Evolutionary conservation across 2,329 filamentous ascomycete genomes (phyloP), one percentile per base, ranked within the genome.

Genomic region (Harringtonia aguacate): DNA sequence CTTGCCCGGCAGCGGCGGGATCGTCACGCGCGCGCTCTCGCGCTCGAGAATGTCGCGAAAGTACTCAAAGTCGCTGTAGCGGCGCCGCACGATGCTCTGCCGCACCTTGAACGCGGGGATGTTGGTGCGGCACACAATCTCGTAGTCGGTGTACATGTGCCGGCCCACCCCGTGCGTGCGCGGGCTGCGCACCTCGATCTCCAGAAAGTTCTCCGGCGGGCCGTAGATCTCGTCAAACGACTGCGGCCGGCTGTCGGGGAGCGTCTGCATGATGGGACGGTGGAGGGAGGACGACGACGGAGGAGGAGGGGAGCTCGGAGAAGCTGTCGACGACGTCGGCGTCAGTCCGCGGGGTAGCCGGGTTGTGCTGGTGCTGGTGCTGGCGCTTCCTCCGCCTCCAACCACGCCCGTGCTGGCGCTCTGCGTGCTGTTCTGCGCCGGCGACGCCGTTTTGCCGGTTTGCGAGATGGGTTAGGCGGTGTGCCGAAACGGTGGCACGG

Each of bases 201-300:
- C 92, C 44, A 98, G 77, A 61, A 97, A 95, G 72, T 98, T 98
- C 73, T 98, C 92, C 7, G 92, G 92, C 39, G 90, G 87, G 14
- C 89, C 92, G 65, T 98, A 98, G 63, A 97, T 95, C 74, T 98
- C 92, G 68, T 98, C 92, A 61, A 95, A 97, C 60, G 84, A 92
- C 72, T 98, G 92, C 67, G 86, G 80, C 57, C 89, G 85, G 54
- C 84, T 79, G 59, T 81, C 78, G 39, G 78, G 78, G 69, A 82
- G 77, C 50, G 77, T 73, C 65, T 79, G 75, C 69, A 82, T 72
- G 58, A 46, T 50, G 39, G 46, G 48, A 27, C 45, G 48, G 45
- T 45, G 42, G 34, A 39, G 31, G 30, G 47, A 40, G 14, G 48
- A 35, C 14, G 51, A 39, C 69, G 8, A 63, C 60, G 55, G 39